Base-by-base conservation (phyloP, 176 grass and related monocot species). In the Alloteropsis semialata region DNA sequence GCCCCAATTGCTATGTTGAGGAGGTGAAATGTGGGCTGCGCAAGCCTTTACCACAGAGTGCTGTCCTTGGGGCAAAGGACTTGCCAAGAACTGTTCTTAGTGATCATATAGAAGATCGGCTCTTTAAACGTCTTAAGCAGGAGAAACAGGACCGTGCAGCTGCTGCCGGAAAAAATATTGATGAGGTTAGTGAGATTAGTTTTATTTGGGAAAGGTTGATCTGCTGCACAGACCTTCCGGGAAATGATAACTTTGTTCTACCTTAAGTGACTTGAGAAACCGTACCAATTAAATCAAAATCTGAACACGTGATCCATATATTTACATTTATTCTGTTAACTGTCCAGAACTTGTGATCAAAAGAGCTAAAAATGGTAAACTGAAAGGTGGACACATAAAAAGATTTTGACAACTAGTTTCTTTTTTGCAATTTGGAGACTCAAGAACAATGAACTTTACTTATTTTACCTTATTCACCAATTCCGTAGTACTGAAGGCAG, bases 61-160 rank as follows among this genome's bases (percentile, higher is more conserved):
- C 97, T 17, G 97, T 99, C 84, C 97, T 99, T 86, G 97, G 97
- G 77, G 97, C 97, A 79, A 99, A 96, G 79, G 97, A 99, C 87
- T 72, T 99, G 49, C 97, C 97, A 10, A 91, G 87, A 81, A 99
- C 97, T 65, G 89, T 96, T 65, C 87, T 99, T 62, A 99, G 97
- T 77, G 93, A 99, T 87, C 91, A 94, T 51, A 96, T 99, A 84
- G 97, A 99, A 91, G 87, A 90, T 59, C 85, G 97, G 1, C 93
- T 99, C 79, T 90, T 90, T 84, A 91, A 84, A 83, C 72, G 80
- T 10, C 93, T 99, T 75, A 96, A 92, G 71, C 85, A 53, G 55
- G 97, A 99, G 90, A 94, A 84, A 77, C 91, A 89, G 69, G 91
- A 90, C 21, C 88, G 97, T 65, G 93, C 97, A n/a, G 82, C 76